Evolutionary conservation across 2,329 filamentous ascomycete genomes (phyloP), one percentile per base, ranked within the genome.

Genomic region (Phyllosticta citribraziliensis): DNA sequence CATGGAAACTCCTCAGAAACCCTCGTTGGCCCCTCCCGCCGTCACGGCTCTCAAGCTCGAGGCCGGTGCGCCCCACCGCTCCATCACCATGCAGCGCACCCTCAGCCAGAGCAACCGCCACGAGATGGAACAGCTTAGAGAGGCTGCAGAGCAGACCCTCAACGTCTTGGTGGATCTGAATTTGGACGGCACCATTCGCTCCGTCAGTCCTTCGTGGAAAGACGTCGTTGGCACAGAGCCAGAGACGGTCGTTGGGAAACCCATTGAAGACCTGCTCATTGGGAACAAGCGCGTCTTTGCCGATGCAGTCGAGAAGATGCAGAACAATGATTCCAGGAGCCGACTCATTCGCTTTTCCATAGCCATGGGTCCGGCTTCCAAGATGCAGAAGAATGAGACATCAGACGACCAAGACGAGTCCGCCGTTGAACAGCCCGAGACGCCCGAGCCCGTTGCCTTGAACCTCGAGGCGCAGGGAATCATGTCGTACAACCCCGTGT

Each of bases 111-210:
- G 96, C 73, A 97, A 97, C 69, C 87, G 90, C 67, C 91, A 95
- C 70, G 91, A 97, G 78, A 85, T 92, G 64, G 89, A 96, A 72
- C 93, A 97, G 72, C 82, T 99, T 67, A 91, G 92, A 70, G 90
- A 96, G 78, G 94, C 93, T 51, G 94, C 93, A 57, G 93, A 97
- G 76, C 91, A 97, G 78, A 97, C 92, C 22, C 82, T 96, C 72
- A 99, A 97, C 75, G 89, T 96, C 65, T 96, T 99, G 72, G 83
- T 99, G 71, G 93, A 99, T 76, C 81, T 99, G 66, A 91, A 91
- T 70, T 82, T 97, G 61, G 89, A 97, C 70, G 91, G 91, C 66
- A 88, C 85, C 64, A 88, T 99, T 69, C 88, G 91, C 75, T 99
- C 94, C 90, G 92, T 96, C 68, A 97, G 93, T 73, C 90, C 92